Evolutionary conservation across 1,139 yeast species (phyloP).

Genomic region (Saccharomycopsis hybrid): DNA sequence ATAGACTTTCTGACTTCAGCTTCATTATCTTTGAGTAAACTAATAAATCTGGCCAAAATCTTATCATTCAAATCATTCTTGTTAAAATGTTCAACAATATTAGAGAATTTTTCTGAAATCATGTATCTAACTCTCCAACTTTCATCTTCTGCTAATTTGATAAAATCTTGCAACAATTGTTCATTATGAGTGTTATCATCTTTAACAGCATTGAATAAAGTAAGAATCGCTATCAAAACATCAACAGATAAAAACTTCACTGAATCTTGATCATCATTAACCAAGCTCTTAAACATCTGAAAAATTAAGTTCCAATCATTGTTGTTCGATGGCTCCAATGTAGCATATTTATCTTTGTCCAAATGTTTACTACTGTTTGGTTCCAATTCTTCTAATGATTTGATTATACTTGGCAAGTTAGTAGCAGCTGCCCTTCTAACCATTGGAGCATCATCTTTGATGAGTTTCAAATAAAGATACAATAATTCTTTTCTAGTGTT

Average conservation of each 20-base stretch:
- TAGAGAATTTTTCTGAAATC: constrained; percentile 88
- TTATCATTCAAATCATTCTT: constrained; percentile 45
- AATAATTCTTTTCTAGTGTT: constrained; percentile 55
- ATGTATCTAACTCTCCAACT: constrained; percentile 98
- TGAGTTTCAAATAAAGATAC: constrained; percentile 59
- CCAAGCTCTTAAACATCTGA: constrained; percentile 74
- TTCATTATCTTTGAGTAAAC: constrained; percentile 84
- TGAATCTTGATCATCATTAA: constrained; percentile 88
- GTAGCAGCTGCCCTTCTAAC: constrained; percentile 93
- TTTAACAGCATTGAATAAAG: constrained; percentile 48
- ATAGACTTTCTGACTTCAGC: constrained; percentile 95
- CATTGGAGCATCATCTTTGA: constrained; percentile 95
- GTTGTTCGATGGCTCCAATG: constrained; percentile 29
- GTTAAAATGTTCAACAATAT: constrained; percentile 62
- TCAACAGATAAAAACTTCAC: constrained; percentile 89
- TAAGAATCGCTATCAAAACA: constrained; percentile 67
- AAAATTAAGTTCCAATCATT: constrained; percentile 71
- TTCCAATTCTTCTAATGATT: constrained; percentile 34
- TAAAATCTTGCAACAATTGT: constrained; percentile 54
- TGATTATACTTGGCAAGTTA: constrained; percentile 67
- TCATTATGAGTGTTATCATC: constrained; percentile 53
- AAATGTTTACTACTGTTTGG: constrained; percentile 14
- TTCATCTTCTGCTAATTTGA: constrained; percentile 75
- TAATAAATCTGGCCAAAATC: constrained; percentile 65
- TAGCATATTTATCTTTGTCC: constrained; percentile 16